Conservation (phyloP, 257 asterid genomes). For the Cinchona pubescens region DNA sequence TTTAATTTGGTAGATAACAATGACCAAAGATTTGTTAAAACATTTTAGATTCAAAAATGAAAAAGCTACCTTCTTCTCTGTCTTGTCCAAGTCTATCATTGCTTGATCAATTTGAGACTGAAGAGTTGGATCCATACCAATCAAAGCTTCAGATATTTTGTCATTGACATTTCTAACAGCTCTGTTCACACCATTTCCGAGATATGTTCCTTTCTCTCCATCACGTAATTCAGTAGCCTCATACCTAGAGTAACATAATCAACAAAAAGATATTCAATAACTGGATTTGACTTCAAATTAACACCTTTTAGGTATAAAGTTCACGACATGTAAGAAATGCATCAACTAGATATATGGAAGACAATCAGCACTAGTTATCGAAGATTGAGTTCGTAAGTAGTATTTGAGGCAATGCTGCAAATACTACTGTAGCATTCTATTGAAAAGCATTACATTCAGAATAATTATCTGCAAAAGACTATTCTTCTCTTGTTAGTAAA, state of each 20-base stretch:
- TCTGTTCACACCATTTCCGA: constrained; percentile 90
- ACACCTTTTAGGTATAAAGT: not conserved
- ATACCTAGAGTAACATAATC: constrained; percentile 48
- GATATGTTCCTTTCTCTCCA: constrained; percentile 88
- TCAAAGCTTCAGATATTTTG: constrained; percentile 90
- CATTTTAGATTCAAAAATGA: not conserved
- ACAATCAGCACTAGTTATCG: not conserved
- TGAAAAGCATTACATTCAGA: not conserved
- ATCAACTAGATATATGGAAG: not conserved
- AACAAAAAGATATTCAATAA: constrained; percentile 15
- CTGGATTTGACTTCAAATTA: constrained; percentile 11
- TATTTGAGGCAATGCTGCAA: no score
- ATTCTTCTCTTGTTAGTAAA: not conserved
- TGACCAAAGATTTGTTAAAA: not conserved
- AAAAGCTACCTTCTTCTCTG: constrained; percentile 79
- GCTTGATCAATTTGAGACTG: constrained; percentile 97
- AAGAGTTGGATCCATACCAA: constrained; percentile 99
- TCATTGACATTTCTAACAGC: constrained; percentile 92
- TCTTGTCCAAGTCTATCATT: constrained; percentile 97
- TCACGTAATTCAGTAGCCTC: constrained; percentile 95
- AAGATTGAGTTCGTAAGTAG: not conserved
- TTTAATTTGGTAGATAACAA: not conserved
- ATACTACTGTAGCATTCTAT: not conserved
- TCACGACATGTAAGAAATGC: not conserved
- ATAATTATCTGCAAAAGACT: not conserved